Percentiles rank a stretch among this genome's conserved stretches.
These are phyloP conservation scores for Gaultheria prostrata DNA, from an alignment of 148 eudicot genomes.

Conservation along the genomic window DNA sequence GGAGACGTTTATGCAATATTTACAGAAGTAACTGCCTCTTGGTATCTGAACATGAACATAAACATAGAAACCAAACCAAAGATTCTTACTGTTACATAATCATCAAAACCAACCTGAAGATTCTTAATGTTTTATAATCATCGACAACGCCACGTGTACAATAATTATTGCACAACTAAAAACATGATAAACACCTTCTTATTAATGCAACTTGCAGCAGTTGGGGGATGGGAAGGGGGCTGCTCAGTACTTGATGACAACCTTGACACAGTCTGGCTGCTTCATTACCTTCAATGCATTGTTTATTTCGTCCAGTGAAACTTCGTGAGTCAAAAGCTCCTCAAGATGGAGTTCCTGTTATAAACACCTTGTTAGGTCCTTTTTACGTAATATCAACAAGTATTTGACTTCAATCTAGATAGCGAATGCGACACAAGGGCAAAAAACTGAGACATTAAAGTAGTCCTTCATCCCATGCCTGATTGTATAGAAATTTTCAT, in stretches of 20 bases:
- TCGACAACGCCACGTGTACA: background rate
- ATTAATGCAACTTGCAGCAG: background rate
- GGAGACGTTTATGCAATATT: background rate
- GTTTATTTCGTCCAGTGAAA: constrained; percentile 21
- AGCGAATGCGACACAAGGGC: background rate
- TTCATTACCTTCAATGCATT: constrained; percentile 19
- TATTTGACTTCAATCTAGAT: background rate
- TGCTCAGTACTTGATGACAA: constrained; percentile 16
- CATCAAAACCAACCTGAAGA: background rate
- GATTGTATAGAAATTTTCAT: background rate
- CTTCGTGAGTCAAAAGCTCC: constrained; percentile 21
- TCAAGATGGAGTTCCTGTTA: constrained; percentile 21
- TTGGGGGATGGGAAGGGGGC: background rate
- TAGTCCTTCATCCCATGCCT: background rate
- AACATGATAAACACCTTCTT: background rate
- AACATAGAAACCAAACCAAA: background rate
- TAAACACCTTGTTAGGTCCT: constrained; percentile 5
- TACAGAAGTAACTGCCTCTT: background rate
- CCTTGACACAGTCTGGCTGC: constrained; percentile 27
- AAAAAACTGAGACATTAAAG: background rate
- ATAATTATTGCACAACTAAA: constrained; percentile 1
- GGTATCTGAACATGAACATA: background rate
- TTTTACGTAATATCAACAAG: background rate
- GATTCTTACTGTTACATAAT: background rate
- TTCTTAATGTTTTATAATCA: background rate